phyloP scores from a whole-genome alignment of 2,329 filamentous ascomycete genomes.

The Didymosphaeria variabile region DNA sequence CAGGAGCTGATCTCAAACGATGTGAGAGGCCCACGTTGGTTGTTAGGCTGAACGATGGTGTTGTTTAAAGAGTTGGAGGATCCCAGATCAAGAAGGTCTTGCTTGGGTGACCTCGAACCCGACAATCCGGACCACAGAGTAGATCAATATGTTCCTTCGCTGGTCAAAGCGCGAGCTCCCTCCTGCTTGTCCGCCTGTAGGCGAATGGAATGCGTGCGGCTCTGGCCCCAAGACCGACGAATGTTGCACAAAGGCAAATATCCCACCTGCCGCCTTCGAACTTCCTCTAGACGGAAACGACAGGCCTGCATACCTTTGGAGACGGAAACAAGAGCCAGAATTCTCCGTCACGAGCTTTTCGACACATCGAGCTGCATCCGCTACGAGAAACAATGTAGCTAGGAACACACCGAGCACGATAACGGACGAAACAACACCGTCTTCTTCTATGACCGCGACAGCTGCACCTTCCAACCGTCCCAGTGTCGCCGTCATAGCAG shows the following conservation, averaged over 20 bases:
- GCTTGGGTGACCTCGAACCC: slow-evolving; percentile 6
- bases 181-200: slow-evolving; percentile 45
- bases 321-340: background rate
- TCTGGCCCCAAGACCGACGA: slow-evolving; percentile 44
- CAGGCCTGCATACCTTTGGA: background rate
- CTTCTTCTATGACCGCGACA: background rate
- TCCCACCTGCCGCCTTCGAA: slow-evolving; percentile 26
- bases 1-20: slow-evolving; percentile 2
- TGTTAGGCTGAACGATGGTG: background rate
- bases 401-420: background rate
- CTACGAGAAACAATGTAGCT: background rate
- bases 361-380: background rate
- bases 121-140: background rate
- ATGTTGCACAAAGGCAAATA: slow-evolving; percentile 46
- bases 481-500: slow-evolving; percentile 7
- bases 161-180: slow-evolving; percentile 25
- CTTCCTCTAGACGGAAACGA: background rate
- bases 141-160: slow-evolving; percentile 7
- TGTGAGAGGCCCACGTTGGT: background rate
- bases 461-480: background rate
- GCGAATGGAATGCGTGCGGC: slow-evolving; percentile 48
- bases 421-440: background rate
- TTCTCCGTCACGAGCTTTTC: background rate
- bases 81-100: background rate
- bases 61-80: slow-evolving; percentile 3